Percentiles rank a stretch among this genome's conserved stretches.
Conservation (phyloP, 495 filamentous ascomycete species). For the Neurospora sp. region DNA sequence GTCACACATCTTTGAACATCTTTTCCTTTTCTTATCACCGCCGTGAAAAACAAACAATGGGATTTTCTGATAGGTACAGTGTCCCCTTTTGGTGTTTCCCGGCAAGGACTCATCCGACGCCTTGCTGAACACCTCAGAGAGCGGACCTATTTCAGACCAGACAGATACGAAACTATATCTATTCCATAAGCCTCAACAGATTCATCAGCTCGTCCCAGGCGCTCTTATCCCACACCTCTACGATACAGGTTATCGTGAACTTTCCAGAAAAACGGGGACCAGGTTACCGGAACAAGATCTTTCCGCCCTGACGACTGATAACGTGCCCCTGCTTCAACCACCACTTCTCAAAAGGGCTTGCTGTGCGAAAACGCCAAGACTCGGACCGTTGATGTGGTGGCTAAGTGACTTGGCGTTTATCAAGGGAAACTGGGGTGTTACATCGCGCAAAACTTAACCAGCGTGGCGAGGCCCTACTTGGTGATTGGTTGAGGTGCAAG, state of each 20-base stretch:
- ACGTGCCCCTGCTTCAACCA: neutral
- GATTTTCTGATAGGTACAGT: neutral
- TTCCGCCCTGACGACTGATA: neutral
- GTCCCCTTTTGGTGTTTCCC: neutral
- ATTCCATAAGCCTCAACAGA: neutral
- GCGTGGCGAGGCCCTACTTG: neutral
- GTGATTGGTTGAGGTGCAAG: neutral
- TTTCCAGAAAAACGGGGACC: neutral
- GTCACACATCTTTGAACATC: neutral
- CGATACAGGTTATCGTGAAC: neutral
- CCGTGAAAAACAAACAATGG: neutral
- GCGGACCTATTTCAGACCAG: neutral
- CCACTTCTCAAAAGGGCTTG: neutral
- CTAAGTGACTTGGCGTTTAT: neutral
- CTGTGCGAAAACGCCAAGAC: neutral
- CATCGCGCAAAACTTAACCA: neutral
- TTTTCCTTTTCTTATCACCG: neutral
- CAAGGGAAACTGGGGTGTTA: neutral
- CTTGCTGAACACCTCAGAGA: neutral
- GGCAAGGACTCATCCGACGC: neutral
- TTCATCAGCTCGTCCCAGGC: too few relatives aligned
- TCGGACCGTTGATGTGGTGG: neutral
- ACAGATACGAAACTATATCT: neutral
- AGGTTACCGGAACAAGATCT: neutral
- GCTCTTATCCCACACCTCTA: too few relatives aligned